Evolutionary conservation across 345 rosid genomes (phyloP), one percentile per base, ranked within the genome.

Genomic region (rapeseed (Brassica napus)): DNA sequence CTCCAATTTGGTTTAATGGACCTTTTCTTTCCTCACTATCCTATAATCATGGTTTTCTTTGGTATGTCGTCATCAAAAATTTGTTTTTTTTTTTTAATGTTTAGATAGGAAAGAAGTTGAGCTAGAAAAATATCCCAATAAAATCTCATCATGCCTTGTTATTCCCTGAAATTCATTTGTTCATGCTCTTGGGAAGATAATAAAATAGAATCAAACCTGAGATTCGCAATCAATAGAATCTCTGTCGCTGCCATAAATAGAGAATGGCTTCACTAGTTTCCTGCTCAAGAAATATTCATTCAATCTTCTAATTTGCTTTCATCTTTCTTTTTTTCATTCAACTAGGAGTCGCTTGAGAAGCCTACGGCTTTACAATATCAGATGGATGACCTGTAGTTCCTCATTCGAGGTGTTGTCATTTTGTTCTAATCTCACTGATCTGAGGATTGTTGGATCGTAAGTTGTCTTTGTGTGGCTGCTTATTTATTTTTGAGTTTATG

Each of bases 381-480:
- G 88, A 5, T 86, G 88, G 72, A 79, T 85, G 81, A 94, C 88
- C 67, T 81, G 80, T 64, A 65, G 81, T n/a, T 80, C 93, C 30
- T 88, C 90, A 14, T 82, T 83, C 58, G 66, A 63, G 55, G 94
- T 89, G 72, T 82, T 92, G 69, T 81, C 93, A 63, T 86, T 87
- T 18, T 90, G 94, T 78, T 83, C 87, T 8, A 85, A 87, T 73
- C 86, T 92, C 47, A 79, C 85, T 57, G 97, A 92, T 80, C 87
- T 92, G 68, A 92, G 89, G 83, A 86, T 92, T 66, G 92, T 90
- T 84, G 93, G 97, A 86, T 83, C 87, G 97, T 92, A 87, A 87
- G 97, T 88, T 23, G 16, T 71, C 74, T 65, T 73, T 11, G 68
- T 28, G 73, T 39, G 34, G 12, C 42, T 24, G 64, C 44, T 34